Evolutionary conservation across 805 yeast genomes (phyloP).

Genomic region (Yarrowia sp.): DNA sequence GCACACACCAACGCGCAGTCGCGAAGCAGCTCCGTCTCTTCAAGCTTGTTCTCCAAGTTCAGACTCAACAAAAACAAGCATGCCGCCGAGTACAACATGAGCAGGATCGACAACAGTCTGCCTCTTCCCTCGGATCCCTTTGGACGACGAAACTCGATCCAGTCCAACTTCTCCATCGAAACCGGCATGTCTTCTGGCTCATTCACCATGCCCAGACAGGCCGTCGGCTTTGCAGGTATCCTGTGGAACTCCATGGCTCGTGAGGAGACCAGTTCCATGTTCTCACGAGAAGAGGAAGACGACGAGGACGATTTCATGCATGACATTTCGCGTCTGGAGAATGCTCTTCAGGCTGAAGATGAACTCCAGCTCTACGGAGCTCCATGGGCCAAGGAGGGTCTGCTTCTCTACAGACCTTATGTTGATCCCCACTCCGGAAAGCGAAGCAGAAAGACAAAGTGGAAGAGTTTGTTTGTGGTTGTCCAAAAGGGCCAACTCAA

Average conservation of each 20-base stretch:
- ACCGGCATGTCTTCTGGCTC: slow-evolving; percentile 45
- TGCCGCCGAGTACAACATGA: slow-evolving; percentile 24
- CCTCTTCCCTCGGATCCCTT: slow-evolving; percentile 9
- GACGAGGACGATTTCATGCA: slow-evolving; percentile 44
- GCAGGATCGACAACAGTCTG: slow-evolving; percentile 23
- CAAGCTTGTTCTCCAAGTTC: slow-evolving; percentile 25
- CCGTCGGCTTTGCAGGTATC: slow-evolving; percentile 49
- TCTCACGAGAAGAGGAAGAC: slow-evolving; percentile 44
- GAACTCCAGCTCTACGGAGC: slow-evolving; percentile 72
- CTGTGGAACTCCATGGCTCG: slow-evolving; percentile 47
- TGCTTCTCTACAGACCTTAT: slow-evolving; percentile 54
- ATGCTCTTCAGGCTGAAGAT: slow-evolving; percentile 60
- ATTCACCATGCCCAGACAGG: slow-evolving; percentile 47
- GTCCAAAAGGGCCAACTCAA: slow-evolving; percentile 71
- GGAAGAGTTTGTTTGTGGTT: slow-evolving; percentile 66
- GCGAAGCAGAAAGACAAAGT: slow-evolving; percentile 48
- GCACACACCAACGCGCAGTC: slow-evolving; percentile 24
- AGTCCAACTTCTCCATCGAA: slow-evolving; percentile 53
- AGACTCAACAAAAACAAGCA: slow-evolving; percentile 19
- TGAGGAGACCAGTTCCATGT: slow-evolving; percentile 42
- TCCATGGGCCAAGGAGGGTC: slow-evolving; percentile 80
- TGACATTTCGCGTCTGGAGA: slow-evolving; percentile 46
- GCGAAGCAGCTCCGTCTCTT: background rate
- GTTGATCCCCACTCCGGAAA: slow-evolving; percentile 46
- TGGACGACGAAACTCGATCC: slow-evolving; percentile 42